These are phyloP conservation scores for Termitomyces heimii DNA, from an alignment of 768 basidiomycete species.

Conservation along the genomic window DNA sequence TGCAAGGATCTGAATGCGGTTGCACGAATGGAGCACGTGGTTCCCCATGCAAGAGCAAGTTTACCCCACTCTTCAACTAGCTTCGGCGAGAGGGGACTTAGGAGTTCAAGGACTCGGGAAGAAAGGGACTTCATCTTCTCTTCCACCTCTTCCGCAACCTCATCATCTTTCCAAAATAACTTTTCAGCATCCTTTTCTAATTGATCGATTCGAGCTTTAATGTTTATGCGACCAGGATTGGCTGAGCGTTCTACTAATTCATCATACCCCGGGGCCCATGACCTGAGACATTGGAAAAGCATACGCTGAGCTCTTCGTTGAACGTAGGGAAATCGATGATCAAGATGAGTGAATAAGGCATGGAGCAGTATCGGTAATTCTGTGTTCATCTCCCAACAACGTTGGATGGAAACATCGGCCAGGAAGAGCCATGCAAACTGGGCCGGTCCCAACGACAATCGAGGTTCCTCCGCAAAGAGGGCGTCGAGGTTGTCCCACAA, in stretches of 20 bases:
- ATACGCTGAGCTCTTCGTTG: slow-evolving; percentile 69
- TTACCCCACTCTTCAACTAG: slow-evolving; percentile 76
- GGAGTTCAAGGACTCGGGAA: slow-evolving; percentile 55
- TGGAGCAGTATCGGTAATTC: slow-evolving; percentile 75
- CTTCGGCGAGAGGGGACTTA: slow-evolving; percentile 66
- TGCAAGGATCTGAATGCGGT: slow-evolving; percentile 88
- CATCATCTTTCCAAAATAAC: slow-evolving; percentile 71
- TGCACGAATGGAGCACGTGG: slow-evolving; percentile 78
- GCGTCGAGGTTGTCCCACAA: slow-evolving; percentile 78
- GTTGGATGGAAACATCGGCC: slow-evolving; percentile 67
- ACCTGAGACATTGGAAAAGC: slow-evolving; percentile 78
- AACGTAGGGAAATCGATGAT: slow-evolving; percentile 67
- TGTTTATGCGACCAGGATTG: slow-evolving; percentile 37
- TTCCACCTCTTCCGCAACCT: slow-evolving; percentile 46
- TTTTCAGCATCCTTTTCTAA: slow-evolving; percentile 55
- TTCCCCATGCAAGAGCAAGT: slow-evolving; percentile 78
- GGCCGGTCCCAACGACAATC: slow-evolving; percentile 69
- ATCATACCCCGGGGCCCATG: slow-evolving; percentile 77
- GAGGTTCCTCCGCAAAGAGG: slow-evolving; percentile 66
- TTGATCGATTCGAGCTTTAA: slow-evolving; percentile 44
- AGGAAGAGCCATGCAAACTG: slow-evolving; percentile 88
- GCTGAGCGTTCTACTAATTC: slow-evolving; percentile 56
- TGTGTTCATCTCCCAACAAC: slow-evolving; percentile 66
- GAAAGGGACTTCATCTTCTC: slow-evolving; percentile 68
- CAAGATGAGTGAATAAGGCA: slow-evolving; percentile 75